Base-by-base conservation (phyloP, 1,284 basidiomycete species). In the Inonotus obliquus region DNA sequence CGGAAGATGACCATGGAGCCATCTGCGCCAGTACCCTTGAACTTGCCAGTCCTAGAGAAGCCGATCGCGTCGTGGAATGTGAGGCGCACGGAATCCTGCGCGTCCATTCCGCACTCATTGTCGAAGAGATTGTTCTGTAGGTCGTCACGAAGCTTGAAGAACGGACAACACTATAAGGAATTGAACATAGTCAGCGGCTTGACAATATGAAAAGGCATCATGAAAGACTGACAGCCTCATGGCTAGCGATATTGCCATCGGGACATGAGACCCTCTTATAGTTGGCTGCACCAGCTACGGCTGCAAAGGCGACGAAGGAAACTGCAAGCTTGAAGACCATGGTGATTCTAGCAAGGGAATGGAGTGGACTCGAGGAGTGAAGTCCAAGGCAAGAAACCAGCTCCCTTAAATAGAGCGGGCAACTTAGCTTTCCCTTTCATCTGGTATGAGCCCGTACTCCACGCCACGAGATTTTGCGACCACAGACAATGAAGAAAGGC, bases 1-100 rank as follows among this genome's bases (percentile, higher is more conserved):
- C 41, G 41, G 55, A 64, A 64, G 25, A 64, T 57, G 61, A 64
- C 55, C 19, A 64, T 54, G 21, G 63, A 64, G 10, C 63, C 63
- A 52, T 60, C 49, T 10, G 52, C 54, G 47, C 63, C 59, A 32
- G 44, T 53, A 11, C 44, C 54, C 13, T 61, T 44, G 63, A 64
- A 63, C 17, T 54, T 32, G 37, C 65, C 63, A 25, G 63, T 45
- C 17, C 27, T 13, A 13, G 65, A 65, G 59, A 67, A 67, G 13
- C 65, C 67, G 41, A 69, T 69, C 58, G 68, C 68, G 49, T 69
- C 67, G 57, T 69, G 67, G 65, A 68, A 68, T 4, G 64, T 65
- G 17, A 68, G 54, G 37, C 67, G 67, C 6, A 68, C 62, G 25
- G 60, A 45, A 21, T 66, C 67, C 44, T 68, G 67, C 1, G 61